Evolutionary conservation across 495 filamentous ascomycete genomes (phyloP).

Genomic region (Penicillium manginii): DNA sequence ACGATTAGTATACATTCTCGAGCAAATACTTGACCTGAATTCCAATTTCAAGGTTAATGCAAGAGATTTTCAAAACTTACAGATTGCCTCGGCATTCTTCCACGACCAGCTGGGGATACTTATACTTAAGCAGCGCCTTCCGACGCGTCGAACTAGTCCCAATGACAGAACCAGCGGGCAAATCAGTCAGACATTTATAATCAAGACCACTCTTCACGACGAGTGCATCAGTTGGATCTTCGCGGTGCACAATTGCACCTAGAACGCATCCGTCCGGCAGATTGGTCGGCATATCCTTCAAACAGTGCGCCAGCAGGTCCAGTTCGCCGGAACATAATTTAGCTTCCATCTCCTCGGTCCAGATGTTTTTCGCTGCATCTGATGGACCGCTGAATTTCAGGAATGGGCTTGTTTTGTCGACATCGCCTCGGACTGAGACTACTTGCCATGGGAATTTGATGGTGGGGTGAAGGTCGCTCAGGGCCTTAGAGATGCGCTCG

Average conservation of each 20-base stretch:
- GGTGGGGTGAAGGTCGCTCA: slow-evolving; percentile 60
- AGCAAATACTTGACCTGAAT: too few relatives aligned
- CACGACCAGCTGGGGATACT: slow-evolving; percentile 12
- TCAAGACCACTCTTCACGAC: slow-evolving; percentile 9
- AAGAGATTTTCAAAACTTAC: slow-evolving; percentile 3
- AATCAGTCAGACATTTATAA: slow-evolving; percentile 7
- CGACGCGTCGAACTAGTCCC: slow-evolving; percentile 15
- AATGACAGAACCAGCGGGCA: slow-evolving; percentile 13
- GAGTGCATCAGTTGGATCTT: slow-evolving; percentile 15
- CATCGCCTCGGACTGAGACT: slow-evolving; percentile 45
- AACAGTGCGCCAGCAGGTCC: slow-evolving; percentile 14
- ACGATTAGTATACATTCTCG: background rate
- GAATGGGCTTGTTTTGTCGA: slow-evolving; percentile 74
- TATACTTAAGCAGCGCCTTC: slow-evolving; percentile 14
- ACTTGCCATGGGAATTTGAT: slow-evolving; percentile 15
- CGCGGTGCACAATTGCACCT: slow-evolving; percentile 15
- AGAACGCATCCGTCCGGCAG: slow-evolving; percentile 10
- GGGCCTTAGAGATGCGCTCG: slow-evolving; percentile 58
- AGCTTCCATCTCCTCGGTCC: slow-evolving; percentile 16
- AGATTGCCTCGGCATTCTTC: slow-evolving; percentile 16
- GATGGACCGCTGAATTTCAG: slow-evolving; percentile 37
- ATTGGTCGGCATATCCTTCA: slow-evolving; percentile 16
- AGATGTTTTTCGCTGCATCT: slow-evolving; percentile 17
- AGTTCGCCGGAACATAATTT: slow-evolving; percentile 14
- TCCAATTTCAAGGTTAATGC: too few relatives aligned